Conservation (phyloP, 2,329 filamentous ascomycete genomes). For the Byssothecium circinans region DNA sequence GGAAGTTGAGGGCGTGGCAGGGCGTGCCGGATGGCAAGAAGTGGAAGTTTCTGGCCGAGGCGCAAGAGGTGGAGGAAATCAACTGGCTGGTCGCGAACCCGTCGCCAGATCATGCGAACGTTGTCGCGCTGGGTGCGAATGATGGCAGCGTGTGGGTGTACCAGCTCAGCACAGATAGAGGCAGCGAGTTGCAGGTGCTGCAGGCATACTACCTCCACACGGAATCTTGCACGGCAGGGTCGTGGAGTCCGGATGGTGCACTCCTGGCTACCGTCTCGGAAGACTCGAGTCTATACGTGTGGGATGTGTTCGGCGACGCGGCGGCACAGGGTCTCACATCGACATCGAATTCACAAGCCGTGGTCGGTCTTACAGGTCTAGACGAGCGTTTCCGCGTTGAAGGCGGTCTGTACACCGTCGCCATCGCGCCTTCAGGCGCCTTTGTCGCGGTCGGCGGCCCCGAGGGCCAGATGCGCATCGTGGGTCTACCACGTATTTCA, state of each 20-base stretch:
- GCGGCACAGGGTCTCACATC: conserved; percentile 64
- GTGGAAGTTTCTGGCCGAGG: conserved; percentile 72
- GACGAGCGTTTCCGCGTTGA: conserved; percentile 93
- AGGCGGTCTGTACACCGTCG: conserved; percentile 86
- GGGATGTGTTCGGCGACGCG: conserved; percentile 84
- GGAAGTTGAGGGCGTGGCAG: conserved; percentile 73
- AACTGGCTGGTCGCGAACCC: conserved; percentile 87
- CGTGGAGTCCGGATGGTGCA: conserved; percentile 86
- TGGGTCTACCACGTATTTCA: conserved; percentile 72
- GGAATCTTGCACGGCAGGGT: conserved; percentile 79
- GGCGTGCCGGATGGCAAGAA: conserved; percentile 52
- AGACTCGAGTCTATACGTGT: conserved; percentile 86
- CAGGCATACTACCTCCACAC: conserved; percentile 94
- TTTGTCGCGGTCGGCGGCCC: conserved; percentile 87
- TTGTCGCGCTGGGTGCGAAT: conserved; percentile 81
- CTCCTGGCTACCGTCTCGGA: conserved; percentile 87
- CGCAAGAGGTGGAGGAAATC: conserved; percentile 90
- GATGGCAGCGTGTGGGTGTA: conserved; percentile 98
- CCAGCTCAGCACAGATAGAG: conserved; percentile 68
- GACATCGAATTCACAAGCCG: conserved; percentile 61
- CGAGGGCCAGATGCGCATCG: conserved; percentile 79
- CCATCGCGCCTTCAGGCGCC: conserved; percentile 75
- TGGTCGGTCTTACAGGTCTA: conserved; percentile 73
- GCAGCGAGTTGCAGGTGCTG: conserved; percentile 72
- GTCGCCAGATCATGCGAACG: conserved; percentile 70